Evolutionary conservation across 139 green algal species (phyloP).

Genomic region (Micractinium sp.): DNA sequence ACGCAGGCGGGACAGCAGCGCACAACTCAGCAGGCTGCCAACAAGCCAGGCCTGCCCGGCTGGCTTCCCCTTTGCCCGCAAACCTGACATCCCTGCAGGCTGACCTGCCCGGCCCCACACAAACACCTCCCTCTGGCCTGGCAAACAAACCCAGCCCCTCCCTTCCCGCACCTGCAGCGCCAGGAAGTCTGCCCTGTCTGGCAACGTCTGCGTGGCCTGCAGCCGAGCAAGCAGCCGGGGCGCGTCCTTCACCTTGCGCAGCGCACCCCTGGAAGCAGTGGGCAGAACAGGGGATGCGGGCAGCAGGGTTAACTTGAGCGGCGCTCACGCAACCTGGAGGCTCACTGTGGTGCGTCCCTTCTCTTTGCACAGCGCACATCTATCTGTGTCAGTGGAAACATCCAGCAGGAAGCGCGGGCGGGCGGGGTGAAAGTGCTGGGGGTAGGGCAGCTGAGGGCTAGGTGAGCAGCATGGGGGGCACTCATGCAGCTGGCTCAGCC

Average conservation of each 20-base stretch:
- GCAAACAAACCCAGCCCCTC: neutral
- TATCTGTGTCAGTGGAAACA: too few species aligned
- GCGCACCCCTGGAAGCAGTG: neutral
- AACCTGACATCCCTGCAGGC: neutral
- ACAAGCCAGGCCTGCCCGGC: neutral
- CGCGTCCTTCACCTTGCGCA: conserved; percentile 68
- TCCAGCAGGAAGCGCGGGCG: too few species aligned
- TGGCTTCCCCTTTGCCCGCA: too few species aligned
- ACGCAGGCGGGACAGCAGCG: neutral
- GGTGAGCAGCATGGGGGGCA: too few species aligned
- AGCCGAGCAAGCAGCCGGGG: conserved; percentile 58
- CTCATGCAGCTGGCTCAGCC: too few species aligned
- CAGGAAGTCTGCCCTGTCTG: conserved; percentile 58
- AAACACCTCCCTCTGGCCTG: neutral
- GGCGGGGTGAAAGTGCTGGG: too few species aligned
- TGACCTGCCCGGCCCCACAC: neutral
- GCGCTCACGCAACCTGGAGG: too few species aligned
- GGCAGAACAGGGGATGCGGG: neutral
- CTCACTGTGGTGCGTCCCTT: neutral
- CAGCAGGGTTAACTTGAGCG: too few species aligned
- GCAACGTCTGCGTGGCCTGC: conserved; percentile 49
- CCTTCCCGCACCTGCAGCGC: conserved; percentile 36
- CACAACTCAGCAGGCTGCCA: neutral
- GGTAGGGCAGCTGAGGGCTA: too few species aligned
- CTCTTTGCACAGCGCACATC: neutral